Conservation (phyloP, 75 land plant genomes). For the Cupressus sempervirens region DNA sequence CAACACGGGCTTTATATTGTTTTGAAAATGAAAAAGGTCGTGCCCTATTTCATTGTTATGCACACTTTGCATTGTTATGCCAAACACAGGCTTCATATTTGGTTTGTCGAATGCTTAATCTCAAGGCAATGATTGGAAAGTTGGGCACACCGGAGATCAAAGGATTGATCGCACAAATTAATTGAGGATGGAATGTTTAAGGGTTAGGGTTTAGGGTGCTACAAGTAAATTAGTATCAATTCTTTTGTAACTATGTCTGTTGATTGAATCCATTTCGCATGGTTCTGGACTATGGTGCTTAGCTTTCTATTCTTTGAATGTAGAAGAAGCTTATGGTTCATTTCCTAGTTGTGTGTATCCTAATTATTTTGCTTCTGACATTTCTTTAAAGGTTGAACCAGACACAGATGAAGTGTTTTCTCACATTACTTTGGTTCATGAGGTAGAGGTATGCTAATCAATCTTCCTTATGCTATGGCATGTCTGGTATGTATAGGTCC, state of each 20-base stretch:
- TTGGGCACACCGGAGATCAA: too few species aligned
- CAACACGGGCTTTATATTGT: too few species aligned
- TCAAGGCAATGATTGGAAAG: too few species aligned
- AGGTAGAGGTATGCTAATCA: conserved; percentile 37
- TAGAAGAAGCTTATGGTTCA: background rate
- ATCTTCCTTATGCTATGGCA: background rate
- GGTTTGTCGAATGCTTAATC: too few species aligned
- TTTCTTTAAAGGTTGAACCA: conserved; percentile 66
- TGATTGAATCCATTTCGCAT: background rate
- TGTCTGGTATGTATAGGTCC: background rate
- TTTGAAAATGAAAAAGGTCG: too few species aligned
- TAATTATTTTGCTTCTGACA: background rate
- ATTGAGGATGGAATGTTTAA: too few species aligned
- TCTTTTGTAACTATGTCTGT: background rate
- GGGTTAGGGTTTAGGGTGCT: too few species aligned
- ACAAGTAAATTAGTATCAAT: conserved; percentile 29
- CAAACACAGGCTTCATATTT: too few species aligned
- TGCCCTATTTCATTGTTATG: too few species aligned
- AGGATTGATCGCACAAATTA: too few species aligned
- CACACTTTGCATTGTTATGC: too few species aligned
- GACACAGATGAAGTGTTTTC: conserved; percentile 93
- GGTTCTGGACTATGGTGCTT: background rate
- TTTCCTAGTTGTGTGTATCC: background rate
- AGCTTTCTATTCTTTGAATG: background rate
- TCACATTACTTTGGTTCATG: conserved; percentile 65